Percentiles rank a stretch among this genome's conserved stretches.
phyloP scores from a whole-genome alignment of 1,284 basidiomycete species.

The Leccinum subfulvum region DNA sequence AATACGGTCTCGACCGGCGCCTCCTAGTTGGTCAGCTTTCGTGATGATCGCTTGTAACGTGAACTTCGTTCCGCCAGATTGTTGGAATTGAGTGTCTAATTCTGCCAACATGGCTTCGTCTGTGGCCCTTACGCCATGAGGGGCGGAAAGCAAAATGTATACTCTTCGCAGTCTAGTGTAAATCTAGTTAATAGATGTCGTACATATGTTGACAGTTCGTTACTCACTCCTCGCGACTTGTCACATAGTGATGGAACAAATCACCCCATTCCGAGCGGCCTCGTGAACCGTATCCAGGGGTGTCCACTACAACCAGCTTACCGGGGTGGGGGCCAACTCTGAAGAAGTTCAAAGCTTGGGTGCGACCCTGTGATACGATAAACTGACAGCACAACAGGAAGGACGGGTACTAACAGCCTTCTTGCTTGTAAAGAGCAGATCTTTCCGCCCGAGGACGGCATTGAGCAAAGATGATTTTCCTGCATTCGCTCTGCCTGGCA shows the following conservation, averaged over 20 bases:
- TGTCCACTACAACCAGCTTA: constrained; percentile 66
- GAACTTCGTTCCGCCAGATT: constrained; percentile 42
- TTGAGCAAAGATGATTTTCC: constrained; percentile 76
- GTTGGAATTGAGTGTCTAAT: constrained; percentile 41
- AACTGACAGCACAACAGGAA: background rate
- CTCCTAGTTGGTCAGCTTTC: constrained; percentile 56
- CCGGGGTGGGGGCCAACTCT: constrained; percentile 55
- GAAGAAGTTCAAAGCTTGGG: constrained; percentile 69
- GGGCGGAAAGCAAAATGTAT: constrained; percentile 67
- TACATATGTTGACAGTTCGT: background rate
- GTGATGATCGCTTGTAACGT: constrained; percentile 72
- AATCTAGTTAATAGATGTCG: background rate
- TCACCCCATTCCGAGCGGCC: constrained; percentile 72
- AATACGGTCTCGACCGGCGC: constrained; percentile 27
- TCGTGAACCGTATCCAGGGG: constrained; percentile 74
- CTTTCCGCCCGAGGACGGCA: constrained; percentile 56
- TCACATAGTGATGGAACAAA: constrained; percentile 63
- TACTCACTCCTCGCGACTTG: constrained; percentile 57
- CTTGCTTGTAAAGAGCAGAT: constrained; percentile 61
- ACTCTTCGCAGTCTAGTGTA: constrained; percentile 58
- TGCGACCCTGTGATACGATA: constrained; percentile 53
- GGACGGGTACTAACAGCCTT: constrained; percentile 52
- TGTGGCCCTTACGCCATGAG: constrained; percentile 54
- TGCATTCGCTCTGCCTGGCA: constrained; percentile 58
- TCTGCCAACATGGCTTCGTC: constrained; percentile 63